Conservation (phyloP, 805 yeast genomes). For the Geotrichum ghanense region DNA sequence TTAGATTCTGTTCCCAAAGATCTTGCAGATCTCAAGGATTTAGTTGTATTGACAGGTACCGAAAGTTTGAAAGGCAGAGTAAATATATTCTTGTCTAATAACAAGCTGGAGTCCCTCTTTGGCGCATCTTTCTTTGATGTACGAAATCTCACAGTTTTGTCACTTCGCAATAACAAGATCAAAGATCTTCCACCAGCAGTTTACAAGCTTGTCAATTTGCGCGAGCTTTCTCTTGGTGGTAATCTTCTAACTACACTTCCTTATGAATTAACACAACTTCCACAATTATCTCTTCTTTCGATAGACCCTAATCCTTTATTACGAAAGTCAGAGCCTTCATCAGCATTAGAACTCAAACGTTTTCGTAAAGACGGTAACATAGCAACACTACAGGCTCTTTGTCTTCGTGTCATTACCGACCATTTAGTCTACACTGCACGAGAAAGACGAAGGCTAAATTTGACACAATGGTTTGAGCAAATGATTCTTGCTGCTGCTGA, state of each 20-base stretch:
- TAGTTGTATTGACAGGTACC: conserved; percentile 15
- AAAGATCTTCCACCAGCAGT: conserved; percentile 24
- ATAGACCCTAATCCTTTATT: conserved; percentile 28
- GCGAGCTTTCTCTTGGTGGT: conserved; percentile 26
- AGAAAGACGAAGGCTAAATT: neutral
- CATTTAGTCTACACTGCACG: conserved; percentile 1
- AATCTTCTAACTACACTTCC: conserved; percentile 26
- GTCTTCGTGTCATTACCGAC: neutral
- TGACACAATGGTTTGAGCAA: neutral
- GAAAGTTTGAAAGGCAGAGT: conserved; percentile 18
- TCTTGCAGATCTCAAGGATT: conserved; percentile 23
- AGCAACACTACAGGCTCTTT: neutral
- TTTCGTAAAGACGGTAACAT: neutral
- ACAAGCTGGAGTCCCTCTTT: conserved; percentile 17
- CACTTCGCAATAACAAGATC: conserved; percentile 26
- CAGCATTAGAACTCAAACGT: neutral
- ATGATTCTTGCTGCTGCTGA: neutral
- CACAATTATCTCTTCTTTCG: conserved; percentile 20
- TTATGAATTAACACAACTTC: conserved; percentile 23
- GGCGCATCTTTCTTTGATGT: conserved; percentile 24
- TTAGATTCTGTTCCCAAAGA: conserved; percentile 25
- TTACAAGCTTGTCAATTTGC: conserved; percentile 19
- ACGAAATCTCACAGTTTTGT: conserved; percentile 24
- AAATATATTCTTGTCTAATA: conserved; percentile 22
- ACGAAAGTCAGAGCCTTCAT: neutral